A percentile compares a stretch with the other conserved stretches of the same genome.
phyloP scores from a whole-genome alignment of 768 basidiomycete genomes.

The Kwoniella pini region DNA sequence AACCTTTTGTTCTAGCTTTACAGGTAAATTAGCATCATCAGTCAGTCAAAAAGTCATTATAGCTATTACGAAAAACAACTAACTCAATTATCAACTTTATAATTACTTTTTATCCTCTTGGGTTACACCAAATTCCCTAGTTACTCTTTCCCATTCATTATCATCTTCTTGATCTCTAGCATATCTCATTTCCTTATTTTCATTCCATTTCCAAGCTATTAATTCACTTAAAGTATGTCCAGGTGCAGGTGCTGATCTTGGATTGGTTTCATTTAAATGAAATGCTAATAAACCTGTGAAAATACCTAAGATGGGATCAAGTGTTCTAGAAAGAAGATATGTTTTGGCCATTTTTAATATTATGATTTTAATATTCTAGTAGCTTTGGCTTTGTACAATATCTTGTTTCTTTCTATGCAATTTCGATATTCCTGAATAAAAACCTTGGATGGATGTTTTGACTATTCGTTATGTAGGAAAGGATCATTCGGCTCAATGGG shows the following conservation, averaged over 20 bases:
- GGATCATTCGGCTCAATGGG: too few species aligned
- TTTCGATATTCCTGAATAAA: too few species aligned
- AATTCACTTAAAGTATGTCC: slow-evolving; percentile 53
- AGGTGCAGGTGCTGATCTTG: slow-evolving; percentile 46
- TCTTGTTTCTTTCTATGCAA: too few species aligned
- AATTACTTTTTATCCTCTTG: slow-evolving; percentile 1
- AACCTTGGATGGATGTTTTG: too few species aligned
- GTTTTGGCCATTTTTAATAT: slow-evolving; percentile 47
- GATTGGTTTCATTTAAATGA: slow-evolving; percentile 53
- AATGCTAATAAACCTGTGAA: slow-evolving; percentile 54
- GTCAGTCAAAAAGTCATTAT: too few species aligned
- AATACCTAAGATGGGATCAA: slow-evolving; percentile 51
- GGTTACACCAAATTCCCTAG: slow-evolving; percentile 39
- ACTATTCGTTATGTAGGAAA: too few species aligned
- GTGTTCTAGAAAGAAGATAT: slow-evolving; percentile 51
- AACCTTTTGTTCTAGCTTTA: too few species aligned
- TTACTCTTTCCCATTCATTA: slow-evolving; percentile 44
- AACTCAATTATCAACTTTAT: too few species aligned
- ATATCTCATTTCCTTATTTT: slow-evolving; percentile 14
- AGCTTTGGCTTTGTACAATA: too few species aligned
- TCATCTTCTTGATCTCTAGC: slow-evolving; percentile 20
- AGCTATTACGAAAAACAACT: too few species aligned
- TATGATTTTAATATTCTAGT: too few species aligned
- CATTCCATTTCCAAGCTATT: slow-evolving; percentile 47
- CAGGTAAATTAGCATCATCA: too few species aligned